Evolutionary conservation across 768 basidiomycete genomes (phyloP).

Genomic region (Pholiota molesta): DNA sequence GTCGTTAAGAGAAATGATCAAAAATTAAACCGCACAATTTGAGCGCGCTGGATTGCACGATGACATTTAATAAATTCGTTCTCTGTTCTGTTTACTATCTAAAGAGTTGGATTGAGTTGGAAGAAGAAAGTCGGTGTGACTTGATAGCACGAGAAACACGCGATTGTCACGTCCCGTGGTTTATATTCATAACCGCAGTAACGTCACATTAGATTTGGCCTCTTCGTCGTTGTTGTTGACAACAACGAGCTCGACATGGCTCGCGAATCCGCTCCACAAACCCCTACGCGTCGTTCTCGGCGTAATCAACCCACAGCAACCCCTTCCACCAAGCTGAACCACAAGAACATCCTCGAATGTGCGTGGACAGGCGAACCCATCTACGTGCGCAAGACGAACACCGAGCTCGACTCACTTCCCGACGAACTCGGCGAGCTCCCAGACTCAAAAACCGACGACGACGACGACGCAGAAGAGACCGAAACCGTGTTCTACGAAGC

Average conservation of each 20-base stretch:
- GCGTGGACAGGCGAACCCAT: conserved; percentile 22
- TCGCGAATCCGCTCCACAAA: conserved; percentile 16
- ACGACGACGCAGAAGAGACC: conserved; percentile 17
- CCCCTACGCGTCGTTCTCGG: conserved; percentile 26
- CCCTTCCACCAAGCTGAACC: conserved; percentile 19
- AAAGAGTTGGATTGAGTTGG: no score
- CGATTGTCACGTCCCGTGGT: background rate
- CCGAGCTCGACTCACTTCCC: conserved; percentile 25
- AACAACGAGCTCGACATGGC: background rate
- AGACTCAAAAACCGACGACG: conserved; percentile 17
- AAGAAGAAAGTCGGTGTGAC: no score
- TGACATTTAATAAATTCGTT: no score
- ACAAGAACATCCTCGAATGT: conserved; percentile 25
- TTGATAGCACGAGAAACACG: background rate
- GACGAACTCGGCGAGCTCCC: conserved; percentile 26
- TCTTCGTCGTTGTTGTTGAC: background rate
- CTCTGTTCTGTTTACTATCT: no score
- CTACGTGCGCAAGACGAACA: conserved; percentile 15
- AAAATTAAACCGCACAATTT: no score
- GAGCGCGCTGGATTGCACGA: no score
- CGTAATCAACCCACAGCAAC: conserved; percentile 29
- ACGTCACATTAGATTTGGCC: no score
- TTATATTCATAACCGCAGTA: background rate
- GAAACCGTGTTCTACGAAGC: conserved; percentile 40
- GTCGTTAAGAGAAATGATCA: no score